Evolutionary conservation across 768 basidiomycete species (phyloP), one percentile per base, ranked within the genome.

Genomic region (Leccinum uliginosum): DNA sequence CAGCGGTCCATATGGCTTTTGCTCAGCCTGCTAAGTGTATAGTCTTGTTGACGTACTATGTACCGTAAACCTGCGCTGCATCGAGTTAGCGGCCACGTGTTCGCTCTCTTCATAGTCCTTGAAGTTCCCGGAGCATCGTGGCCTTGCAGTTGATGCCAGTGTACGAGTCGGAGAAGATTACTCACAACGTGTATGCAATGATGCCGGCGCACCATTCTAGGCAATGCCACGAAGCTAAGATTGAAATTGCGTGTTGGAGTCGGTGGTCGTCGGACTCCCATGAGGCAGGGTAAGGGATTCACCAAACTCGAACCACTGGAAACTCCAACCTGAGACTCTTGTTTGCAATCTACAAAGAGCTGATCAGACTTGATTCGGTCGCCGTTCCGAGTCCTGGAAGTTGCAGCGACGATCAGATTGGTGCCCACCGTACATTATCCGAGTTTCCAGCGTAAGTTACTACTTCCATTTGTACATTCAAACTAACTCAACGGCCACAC

Each of bases 241-340:
- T 61, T 45, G 52, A 52, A 67, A 62, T 49, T 44, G 54, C 52
- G 50, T 40, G 54, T 45, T 27, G 27, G 14, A 49, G 53, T 54
- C 26, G 44, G 44, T 52, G 50, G 43, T 51, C 38, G 38, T 38
- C 9, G 17, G 38, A 38, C 38, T 38, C 9, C 38, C 66, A 60
- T 30, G 65, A 63, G 65, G 65, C 64, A 43, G 47, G 35, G 49
- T 27, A 40, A 51, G 34, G 46, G 40, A 47, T 48, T 61, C 54
- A 45, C 47, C 23, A 55, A 46, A 52, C 51, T 24, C 47, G 44
- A 55, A 53, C 44, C 30, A n/a, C 45, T 15, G 35, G n/a, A 46
- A 34, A 49, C 56, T 29, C 29, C 38, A 38, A n/a, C 17, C 38
- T 38, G 38, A 47, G 19, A 3, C 40, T 45, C 45, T 2, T 38